Base-by-base conservation (phyloP, 345 rosid species). In the Eutrema heterophyllum region DNA sequence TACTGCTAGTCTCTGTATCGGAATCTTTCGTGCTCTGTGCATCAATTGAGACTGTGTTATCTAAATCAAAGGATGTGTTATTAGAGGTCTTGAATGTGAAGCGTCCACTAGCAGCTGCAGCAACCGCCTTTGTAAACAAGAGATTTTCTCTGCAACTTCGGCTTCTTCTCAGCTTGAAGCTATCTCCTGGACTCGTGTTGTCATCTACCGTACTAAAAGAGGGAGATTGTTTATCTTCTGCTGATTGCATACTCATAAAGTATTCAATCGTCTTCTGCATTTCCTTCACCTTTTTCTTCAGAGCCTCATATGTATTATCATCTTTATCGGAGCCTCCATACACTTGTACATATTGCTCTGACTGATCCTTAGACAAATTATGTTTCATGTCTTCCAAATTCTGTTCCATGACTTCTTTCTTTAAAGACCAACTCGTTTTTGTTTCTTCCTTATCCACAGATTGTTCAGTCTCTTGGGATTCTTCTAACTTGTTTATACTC, bases 211-310 rank as follows among this genome's bases (percentile, higher is more conserved):
- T 64, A 16, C 76, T 77, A 4, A 79, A 71, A 2, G 78, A 74
- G 33, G 92, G 81, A 61, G 87, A 81, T 67, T 67, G 86, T 24
- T 86, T 81, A 71, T 67, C 84, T 50, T 85, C 91, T 71, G 62
- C 36, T 38, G 78, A 79, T 75, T 83, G 82, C 45, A 77, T 45
- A 64, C 75, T 82, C 64, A 83, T 76, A 68, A 88, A 82, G 65
- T 73, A 73, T 46, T 77, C 75, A 30, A 93, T 83, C 1, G 88
- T 86, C 74, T 81, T 81, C 48, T 91, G 89, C 84, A 93, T 73
- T 48, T 91, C 88, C 78, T 79, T 84, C 70, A 93, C 78, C 69
- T 86, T 91, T 53, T 52, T 72, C 65, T 81, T 83, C 78, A 93
- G 69, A 59, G 81, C 81, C 69, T 87, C 82, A 61, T 77, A 80